Evolutionary conservation across 2,329 filamentous ascomycete genomes (phyloP).

Genomic region (Phyllosticta ampelicida): DNA sequence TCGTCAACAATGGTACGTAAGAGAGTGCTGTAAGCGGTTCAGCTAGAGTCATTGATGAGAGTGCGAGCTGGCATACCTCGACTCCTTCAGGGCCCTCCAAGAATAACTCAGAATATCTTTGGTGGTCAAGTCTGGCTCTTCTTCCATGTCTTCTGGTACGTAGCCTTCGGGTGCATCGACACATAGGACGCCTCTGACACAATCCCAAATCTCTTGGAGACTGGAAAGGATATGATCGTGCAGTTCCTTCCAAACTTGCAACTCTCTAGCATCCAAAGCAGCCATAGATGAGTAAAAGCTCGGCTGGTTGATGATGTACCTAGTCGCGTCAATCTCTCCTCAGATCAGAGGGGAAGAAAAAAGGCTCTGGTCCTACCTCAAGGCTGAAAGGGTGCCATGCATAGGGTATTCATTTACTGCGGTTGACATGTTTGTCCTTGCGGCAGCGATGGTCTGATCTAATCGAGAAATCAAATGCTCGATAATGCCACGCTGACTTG

Average conservation of each 20-base stretch:
- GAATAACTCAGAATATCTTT: conserved; percentile 92
- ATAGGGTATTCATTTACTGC: conserved; percentile 43
- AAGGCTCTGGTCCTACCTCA: conserved; percentile 18
- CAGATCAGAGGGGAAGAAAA: no score
- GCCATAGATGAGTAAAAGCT: conserved; percentile 18
- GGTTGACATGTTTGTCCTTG: conserved; percentile 52
- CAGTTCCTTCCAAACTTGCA: conserved; percentile 26
- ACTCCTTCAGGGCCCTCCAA: conserved; percentile 90
- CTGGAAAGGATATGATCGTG: conserved; percentile 48
- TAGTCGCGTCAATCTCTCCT: conserved; percentile 13
- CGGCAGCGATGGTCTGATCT: conserved; percentile 52
- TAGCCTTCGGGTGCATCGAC: conserved; percentile 92
- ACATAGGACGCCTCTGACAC: conserved; percentile 69
- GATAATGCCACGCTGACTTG: conserved; percentile 35
- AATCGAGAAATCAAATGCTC: conserved; percentile 49
- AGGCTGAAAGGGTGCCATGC: conserved; percentile 32
- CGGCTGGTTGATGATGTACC: conserved; percentile 40
- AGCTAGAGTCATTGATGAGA: not conserved
- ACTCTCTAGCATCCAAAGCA: not conserved
- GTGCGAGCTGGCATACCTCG: conserved; percentile 48
- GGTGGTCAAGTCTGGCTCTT: conserved; percentile 60
- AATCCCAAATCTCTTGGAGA: conserved; percentile 63
- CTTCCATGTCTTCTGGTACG: conserved; percentile 64
- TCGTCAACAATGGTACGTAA: conserved; percentile 40
- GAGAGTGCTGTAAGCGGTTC: conserved; percentile 48